Conservation (phyloP, 306 rosid species). For the Prosopis cineraria region DNA sequence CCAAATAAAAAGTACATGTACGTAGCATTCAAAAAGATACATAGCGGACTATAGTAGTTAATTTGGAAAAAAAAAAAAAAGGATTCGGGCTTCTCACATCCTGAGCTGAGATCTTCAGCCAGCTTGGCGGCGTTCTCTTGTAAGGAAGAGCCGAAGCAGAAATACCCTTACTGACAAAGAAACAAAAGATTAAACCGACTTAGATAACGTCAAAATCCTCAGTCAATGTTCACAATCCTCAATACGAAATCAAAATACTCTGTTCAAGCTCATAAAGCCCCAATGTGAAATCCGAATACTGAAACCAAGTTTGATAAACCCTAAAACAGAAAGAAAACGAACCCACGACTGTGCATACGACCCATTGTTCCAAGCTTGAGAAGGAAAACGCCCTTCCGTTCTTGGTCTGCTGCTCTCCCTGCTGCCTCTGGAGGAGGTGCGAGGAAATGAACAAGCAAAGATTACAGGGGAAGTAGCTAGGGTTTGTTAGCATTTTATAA, state of each 20-base stretch:
- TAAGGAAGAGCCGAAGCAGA: slow-evolving; percentile 20
- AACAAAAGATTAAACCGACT: neutral
- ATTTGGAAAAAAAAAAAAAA: neutral
- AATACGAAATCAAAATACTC: neutral
- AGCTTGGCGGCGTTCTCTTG: slow-evolving; percentile 17
- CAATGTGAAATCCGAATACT: neutral
- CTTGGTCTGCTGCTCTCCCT: neutral
- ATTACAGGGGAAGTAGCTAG: neutral
- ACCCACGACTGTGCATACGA: slow-evolving; percentile 25
- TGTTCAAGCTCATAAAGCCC: neutral
- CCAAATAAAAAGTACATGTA: neutral
- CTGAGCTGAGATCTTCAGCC: slow-evolving; percentile 13
- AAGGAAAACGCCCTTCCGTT: neutral
- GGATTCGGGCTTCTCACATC: neutral
- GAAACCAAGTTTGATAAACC: neutral
- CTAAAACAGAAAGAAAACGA: neutral
- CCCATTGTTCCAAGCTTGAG: slow-evolving; percentile 4
- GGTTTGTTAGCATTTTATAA: neutral
- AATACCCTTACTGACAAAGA: slow-evolving; percentile 8
- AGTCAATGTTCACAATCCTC: neutral
- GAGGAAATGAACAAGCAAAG: neutral
- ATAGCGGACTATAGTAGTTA: neutral
- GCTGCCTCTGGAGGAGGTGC: neutral
- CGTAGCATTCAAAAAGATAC: too few relatives aligned
- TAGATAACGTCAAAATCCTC: neutral